Percentiles rank a stretch among this genome's conserved stretches.
Conservation (phyloP, 345 rosid genomes). For the Citrus sinensis region DNA sequence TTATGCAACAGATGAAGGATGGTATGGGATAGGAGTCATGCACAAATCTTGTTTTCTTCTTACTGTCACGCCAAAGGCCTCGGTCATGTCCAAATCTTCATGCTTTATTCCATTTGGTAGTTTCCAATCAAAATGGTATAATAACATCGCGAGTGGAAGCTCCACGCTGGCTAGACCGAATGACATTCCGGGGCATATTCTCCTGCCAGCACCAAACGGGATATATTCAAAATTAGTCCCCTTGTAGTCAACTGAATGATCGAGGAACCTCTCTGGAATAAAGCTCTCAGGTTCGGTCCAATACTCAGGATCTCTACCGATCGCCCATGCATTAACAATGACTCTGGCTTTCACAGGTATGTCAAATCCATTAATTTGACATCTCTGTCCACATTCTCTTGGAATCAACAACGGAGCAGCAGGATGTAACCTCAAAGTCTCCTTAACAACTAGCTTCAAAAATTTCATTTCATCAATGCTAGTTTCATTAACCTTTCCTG, state of each 20-base stretch:
- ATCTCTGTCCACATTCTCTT: constrained; percentile 7
- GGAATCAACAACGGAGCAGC: constrained; percentile 6
- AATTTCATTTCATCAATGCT: not conserved
- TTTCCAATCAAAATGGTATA: constrained; percentile 31
- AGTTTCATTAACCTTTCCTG: constrained; percentile 16
- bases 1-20: not conserved
- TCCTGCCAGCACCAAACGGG: constrained; percentile 30
- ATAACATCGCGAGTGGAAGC: constrained; percentile 9
- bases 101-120: constrained; percentile 3
- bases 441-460: constrained; percentile 5
- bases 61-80: not conserved
- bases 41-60: constrained; percentile 6
- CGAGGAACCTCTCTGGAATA: constrained; percentile 17
- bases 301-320: constrained; percentile 8
- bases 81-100: constrained; percentile 19
- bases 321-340: constrained; percentile 5
- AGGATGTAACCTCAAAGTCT: constrained; percentile 13
- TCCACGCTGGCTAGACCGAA: constrained; percentile 13
- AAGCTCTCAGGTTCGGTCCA: constrained; percentile 20
- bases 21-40: constrained; percentile 9
- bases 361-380: constrained; percentile 3
- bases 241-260: constrained; percentile 11
- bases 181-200: constrained; percentile 23
- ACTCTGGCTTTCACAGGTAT: constrained; percentile 7
- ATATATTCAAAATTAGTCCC: constrained; percentile 17